Conservation (phyloP, 257 asterid genomes). For the Ocimum tenuiflorum region DNA sequence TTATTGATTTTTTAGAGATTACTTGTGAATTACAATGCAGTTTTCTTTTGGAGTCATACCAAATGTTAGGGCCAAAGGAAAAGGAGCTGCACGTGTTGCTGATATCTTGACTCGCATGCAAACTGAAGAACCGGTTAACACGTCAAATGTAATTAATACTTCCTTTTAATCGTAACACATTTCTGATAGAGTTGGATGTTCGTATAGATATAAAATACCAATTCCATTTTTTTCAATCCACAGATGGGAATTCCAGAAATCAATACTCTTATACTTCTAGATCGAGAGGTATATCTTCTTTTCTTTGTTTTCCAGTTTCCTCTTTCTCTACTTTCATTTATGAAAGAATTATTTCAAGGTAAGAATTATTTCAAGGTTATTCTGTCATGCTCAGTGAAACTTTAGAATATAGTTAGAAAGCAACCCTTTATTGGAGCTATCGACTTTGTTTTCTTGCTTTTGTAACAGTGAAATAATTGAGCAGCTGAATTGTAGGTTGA, state of each 20-base stretch:
- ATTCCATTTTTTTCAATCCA: conserved; percentile 9
- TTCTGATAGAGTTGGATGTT: not conserved
- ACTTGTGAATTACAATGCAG: conserved; percentile 37
- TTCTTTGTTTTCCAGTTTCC: no score
- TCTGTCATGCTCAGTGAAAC: no score
- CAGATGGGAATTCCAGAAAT: conserved; percentile 86
- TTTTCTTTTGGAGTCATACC: conserved; percentile 85
- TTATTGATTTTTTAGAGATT: conserved; percentile 15
- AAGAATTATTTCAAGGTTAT: no score
- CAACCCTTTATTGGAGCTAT: no score
- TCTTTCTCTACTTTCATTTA: no score
- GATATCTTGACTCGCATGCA: conserved; percentile 87
- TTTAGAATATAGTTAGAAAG: no score
- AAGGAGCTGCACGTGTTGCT: conserved; percentile 76
- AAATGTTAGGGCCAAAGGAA: conserved; percentile 94
- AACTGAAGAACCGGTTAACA: conserved; percentile 79
- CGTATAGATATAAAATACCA: conserved; percentile 2
- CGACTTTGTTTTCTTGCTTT: no score
- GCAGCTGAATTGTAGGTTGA: no score
- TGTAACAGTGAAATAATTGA: no score
- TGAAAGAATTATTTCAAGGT: not conserved
- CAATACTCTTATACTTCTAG: conserved; percentile 79
- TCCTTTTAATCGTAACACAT: not conserved
- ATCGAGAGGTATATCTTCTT: conserved; percentile 66
- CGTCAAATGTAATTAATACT: conserved; percentile 51